Percentiles rank a stretch among this genome's conserved stretches.
These are phyloP conservation scores for Mycotypha africana DNA, from an alignment of 371 early-diverging fungal species.

Conservation along the genomic window DNA sequence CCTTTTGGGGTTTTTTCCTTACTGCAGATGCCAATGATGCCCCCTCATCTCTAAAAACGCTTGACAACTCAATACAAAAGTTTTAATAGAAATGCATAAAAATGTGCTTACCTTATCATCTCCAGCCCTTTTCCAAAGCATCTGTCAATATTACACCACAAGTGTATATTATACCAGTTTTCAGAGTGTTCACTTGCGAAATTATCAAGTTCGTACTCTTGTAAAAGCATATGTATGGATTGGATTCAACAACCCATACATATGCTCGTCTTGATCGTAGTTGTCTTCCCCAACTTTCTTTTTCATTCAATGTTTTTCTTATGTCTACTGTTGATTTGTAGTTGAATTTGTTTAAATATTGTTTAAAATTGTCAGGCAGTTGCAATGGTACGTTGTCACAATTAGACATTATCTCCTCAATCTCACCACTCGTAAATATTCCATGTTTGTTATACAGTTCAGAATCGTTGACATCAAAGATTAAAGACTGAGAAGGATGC, in stretches of 20 bases:
- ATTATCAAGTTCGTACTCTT: conserved; percentile 6
- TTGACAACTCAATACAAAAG: conserved; percentile 12
- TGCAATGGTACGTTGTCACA: conserved; percentile 1
- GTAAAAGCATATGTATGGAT: conserved; percentile 3
- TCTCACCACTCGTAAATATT: conserved; percentile 10
- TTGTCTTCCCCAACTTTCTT: conserved; percentile 6
- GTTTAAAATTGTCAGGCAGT: conserved; percentile 4
- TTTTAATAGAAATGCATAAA: conserved; percentile 3
- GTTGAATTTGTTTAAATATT: conserved; percentile 9
- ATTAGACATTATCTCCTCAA: conserved; percentile 11
- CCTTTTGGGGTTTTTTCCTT: conserved; percentile 8
- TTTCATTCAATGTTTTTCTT: conserved; percentile 5
- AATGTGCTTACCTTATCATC: conserved; percentile 4
- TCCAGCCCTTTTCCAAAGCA: conserved; percentile 5
- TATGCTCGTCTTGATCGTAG: conserved; percentile 3
- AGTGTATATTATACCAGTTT: conserved; percentile 8
- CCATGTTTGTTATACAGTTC: conserved; percentile 10
- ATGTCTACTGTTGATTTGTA: conserved; percentile 5
- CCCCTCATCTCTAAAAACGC: conserved; percentile 6
- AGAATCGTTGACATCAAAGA: conserved; percentile 14
- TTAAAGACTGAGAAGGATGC: conserved; percentile 11
- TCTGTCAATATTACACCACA: conserved; percentile 9
- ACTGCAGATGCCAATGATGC: not conserved
- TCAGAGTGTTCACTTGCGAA: conserved; percentile 6
- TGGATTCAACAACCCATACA: conserved; percentile 5